phyloP scores from a whole-genome alignment of 2,329 filamentous ascomycete species.

The Colletotrichum sp. region DNA sequence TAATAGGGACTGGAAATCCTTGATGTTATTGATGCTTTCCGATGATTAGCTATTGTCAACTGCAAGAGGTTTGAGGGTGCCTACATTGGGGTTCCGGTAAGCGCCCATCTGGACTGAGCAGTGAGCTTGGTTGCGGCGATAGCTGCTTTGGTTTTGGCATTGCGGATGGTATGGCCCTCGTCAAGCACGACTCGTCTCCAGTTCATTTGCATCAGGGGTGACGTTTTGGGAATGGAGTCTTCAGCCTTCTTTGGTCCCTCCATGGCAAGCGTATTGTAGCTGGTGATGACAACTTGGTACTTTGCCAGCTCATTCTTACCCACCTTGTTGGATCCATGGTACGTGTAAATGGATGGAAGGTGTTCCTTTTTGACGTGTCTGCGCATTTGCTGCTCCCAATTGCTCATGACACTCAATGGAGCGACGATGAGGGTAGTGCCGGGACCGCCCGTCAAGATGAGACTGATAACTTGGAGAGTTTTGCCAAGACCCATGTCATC shows the following conservation, averaged over 20 bases:
- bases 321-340: conserved; percentile 71
- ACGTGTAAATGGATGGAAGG: conserved; percentile 71
- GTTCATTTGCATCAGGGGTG: conserved; percentile 50
- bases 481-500: conserved; percentile 96
- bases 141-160: conserved; percentile 74
- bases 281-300: conserved; percentile 82
- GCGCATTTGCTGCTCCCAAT: conserved; percentile 83
- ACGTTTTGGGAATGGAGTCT: neutral
- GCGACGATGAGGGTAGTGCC: conserved; percentile 80
- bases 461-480: conserved; percentile 83
- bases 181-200: conserved; percentile 85
- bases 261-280: conserved; percentile 76
- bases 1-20: conserved; percentile 80
- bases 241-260: conserved; percentile 50
- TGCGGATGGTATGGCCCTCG: conserved; percentile 84
- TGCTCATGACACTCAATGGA: conserved; percentile 87
- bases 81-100: conserved; percentile 81
- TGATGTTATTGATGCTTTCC: conserved; percentile 73
- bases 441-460: conserved; percentile 66
- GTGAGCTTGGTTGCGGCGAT: conserved; percentile 70
- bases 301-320: conserved; percentile 62
- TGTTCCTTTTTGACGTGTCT: conserved; percentile 72
- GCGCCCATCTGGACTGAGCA: conserved; percentile 77
- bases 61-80: conserved; percentile 23
- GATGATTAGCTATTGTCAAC: neutral